Evolutionary conservation across 306 rosid genomes (phyloP).

Genomic region (Vigna unguiculata): DNA sequence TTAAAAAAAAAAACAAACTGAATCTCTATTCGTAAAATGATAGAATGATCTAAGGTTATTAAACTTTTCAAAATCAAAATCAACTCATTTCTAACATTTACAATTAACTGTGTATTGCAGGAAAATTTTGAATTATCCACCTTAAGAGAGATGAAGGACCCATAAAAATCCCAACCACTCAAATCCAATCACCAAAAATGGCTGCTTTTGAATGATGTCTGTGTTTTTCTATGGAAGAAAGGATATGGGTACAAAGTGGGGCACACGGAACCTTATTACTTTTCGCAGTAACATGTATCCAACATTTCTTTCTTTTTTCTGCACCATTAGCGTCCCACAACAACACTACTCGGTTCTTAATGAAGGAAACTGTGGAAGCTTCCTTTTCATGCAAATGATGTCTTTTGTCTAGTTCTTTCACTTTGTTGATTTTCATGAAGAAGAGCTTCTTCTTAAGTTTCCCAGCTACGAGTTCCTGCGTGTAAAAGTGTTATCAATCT

Average conservation of each 20-base stretch:
- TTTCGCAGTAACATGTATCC: background rate
- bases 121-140: too few species aligned
- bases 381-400: background rate
- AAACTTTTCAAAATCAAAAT: too few species aligned
- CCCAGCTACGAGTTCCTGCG: background rate
- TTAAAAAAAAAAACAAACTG: too few species aligned
- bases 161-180: background rate
- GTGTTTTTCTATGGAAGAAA: background rate
- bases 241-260: background rate
- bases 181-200: conserved; percentile 27
- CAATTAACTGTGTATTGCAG: too few species aligned
- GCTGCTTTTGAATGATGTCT: background rate
- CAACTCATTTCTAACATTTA: too few species aligned
- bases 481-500: background rate
- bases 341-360: background rate
- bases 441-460: background rate
- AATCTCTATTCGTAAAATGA: too few species aligned
- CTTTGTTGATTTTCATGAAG: background rate
- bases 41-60: too few species aligned
- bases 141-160: too few species aligned
- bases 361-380: background rate
- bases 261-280: too few species aligned
- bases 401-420: background rate
- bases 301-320: background rate
- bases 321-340: background rate